Percentiles rank a stretch among this genome's conserved stretches.
These are phyloP conservation scores for Xylaria sp. DNA, from an alignment of 2,329 filamentous ascomycete genomes.

Conservation along the genomic window DNA sequence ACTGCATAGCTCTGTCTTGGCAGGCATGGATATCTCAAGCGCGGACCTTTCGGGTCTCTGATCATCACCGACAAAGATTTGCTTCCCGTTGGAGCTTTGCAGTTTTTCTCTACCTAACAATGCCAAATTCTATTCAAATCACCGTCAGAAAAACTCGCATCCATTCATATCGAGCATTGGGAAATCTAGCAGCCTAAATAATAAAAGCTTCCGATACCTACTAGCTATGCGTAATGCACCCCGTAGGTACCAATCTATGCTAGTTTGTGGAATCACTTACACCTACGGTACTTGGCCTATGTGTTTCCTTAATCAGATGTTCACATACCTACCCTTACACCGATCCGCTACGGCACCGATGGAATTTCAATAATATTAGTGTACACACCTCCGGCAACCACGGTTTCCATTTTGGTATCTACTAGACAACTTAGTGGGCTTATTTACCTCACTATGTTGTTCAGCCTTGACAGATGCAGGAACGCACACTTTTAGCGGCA, in stretches of 20 bases:
- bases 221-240: not conserved
- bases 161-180: not conserved
- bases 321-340: no score
- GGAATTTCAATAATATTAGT: not conserved
- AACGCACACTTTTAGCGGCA: not conserved
- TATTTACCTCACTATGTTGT: not conserved
- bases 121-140: not conserved
- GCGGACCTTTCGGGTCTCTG: constrained; percentile 30
- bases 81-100: constrained; percentile 16
- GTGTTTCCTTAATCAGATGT: not conserved
- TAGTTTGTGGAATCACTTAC: not conserved
- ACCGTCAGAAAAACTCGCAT: not conserved
- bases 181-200: not conserved
- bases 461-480: not conserved
- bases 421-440: not conserved
- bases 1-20: constrained; percentile 30
- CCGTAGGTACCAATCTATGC: not conserved
- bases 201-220: not conserved
- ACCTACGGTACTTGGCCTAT: no score
- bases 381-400: not conserved
- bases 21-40: constrained; percentile 18
- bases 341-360: not conserved
- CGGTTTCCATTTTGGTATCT: not conserved
- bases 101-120: not conserved
- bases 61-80: not conserved